Evolutionary conservation across 768 basidiomycete species (phyloP).

Genomic region (Phaeotremella skinneri): DNA sequence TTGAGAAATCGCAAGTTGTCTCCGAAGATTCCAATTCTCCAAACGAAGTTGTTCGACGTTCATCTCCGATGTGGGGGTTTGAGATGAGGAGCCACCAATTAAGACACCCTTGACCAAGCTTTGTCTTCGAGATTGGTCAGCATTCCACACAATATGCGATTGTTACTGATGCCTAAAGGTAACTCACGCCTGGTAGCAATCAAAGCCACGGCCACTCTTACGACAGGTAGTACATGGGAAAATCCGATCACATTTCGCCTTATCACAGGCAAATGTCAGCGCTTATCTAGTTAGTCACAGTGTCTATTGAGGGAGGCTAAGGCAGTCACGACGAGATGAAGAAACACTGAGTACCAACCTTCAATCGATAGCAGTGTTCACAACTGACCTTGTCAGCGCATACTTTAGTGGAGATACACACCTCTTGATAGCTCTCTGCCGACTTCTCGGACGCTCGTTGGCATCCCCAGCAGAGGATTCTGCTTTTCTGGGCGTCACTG

Average conservation of each 20-base stretch:
- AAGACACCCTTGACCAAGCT: background rate
- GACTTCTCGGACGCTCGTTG: background rate
- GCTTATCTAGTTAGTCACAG: too few relatives aligned
- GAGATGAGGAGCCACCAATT: background rate
- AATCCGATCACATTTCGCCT: background rate
- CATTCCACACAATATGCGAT: background rate
- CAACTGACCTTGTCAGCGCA: background rate
- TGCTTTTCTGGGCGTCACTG: background rate
- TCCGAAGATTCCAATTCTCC: background rate
- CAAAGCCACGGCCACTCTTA: background rate
- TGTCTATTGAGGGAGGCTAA: background rate
- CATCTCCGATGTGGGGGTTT: background rate
- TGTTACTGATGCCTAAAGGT: background rate
- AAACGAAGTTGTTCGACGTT: background rate
- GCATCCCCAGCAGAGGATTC: background rate
- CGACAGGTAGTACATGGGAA: background rate
- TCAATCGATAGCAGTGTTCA: slow-evolving; percentile 1
- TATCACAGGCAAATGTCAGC: background rate
- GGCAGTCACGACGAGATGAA: background rate
- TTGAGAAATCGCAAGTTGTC: slow-evolving; percentile 1
- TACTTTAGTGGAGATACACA: background rate
- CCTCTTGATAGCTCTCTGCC: background rate
- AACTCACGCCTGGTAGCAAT: slow-evolving; percentile 1
- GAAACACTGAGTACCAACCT: background rate
- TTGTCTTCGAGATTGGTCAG: background rate